Conservation (phyloP, 192 early-diverging fungal genomes). For the Gryganskiella cystojenkinii region DNA sequence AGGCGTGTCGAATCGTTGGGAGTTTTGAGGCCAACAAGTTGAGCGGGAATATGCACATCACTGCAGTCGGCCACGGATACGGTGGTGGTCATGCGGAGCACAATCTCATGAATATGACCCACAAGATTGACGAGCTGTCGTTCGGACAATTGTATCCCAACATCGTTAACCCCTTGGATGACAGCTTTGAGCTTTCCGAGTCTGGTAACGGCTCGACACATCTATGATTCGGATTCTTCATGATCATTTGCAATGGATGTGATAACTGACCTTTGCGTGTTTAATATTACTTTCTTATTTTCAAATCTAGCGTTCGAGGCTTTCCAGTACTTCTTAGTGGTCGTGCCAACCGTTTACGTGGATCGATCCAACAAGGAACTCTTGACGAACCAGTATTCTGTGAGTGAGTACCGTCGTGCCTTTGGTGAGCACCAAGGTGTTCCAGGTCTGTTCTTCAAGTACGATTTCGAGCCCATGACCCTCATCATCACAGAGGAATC, state of each 20-base stretch:
- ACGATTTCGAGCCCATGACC: conserved; percentile 90
- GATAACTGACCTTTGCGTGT: too few species aligned
- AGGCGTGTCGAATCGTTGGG: conserved; percentile 82
- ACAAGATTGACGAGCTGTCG: conserved; percentile 91
- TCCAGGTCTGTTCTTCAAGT: conserved; percentile 89
- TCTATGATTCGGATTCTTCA: background rate
- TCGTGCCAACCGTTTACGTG: conserved; percentile 63
- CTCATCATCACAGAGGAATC: conserved; percentile 77
- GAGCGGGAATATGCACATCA: conserved; percentile 91
- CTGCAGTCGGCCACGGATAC: conserved; percentile 91
- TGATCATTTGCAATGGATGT: background rate
- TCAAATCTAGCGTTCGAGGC: conserved; percentile 68
- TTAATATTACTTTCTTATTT: background rate
- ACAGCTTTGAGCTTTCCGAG: conserved; percentile 74
- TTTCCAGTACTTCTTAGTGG: conserved; percentile 90
- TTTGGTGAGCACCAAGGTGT: conserved; percentile 39
- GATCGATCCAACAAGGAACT: conserved; percentile 66
- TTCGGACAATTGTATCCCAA: conserved; percentile 90
- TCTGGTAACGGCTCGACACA: conserved; percentile 48
- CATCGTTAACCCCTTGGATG: conserved; percentile 89
- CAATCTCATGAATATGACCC: conserved; percentile 92
- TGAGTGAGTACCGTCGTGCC: conserved; percentile 77
- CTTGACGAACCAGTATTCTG: conserved; percentile 95
- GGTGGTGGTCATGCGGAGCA: conserved; percentile 73
- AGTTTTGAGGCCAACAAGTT: conserved; percentile 82